Base-by-base conservation (phyloP, 805 yeast species). In the Allodekkera sacchari region DNA sequence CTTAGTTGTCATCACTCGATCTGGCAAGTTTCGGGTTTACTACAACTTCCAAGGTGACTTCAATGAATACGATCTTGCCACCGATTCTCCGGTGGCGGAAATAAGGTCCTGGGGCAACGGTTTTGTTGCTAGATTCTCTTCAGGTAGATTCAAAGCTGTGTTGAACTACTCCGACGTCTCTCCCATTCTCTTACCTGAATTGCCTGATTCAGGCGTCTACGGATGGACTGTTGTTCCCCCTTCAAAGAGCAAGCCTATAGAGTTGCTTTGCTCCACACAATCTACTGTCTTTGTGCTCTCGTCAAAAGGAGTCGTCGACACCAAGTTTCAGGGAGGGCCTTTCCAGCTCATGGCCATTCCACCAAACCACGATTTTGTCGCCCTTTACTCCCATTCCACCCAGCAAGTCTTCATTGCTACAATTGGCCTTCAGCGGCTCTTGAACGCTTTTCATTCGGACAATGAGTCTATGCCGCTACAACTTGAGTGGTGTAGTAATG, bases 401-500 rank as follows among this genome's bases (percentile, higher is more conserved):
- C 61, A 67, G 10, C 64, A 60, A 13, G 52, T 81, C 0, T 68
- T 63, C 34, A 75, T 83, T 6, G 52, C 67, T 16, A 67, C 75
- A 32, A 53, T 59, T 25, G 66, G 61, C 33, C 69, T 74, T 35
- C 55, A 61, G 34, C 58, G 58, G 19, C 55, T 61, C 5, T 54
- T 72, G 11, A 53, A 67, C 26, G 68, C 63, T 28, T 68, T 63
- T 44, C 50, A 64, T 7, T 58, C 71, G 2, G 50, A 46, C 15
- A 45, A 46, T 35, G 16, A 53, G 18, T 33, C 54, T 5, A 37
- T 44, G 0, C 76, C 80, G 0, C 52, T 47, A 25, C 66, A 68
- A 37, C 57, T 83, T 13, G 66, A 65, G 35, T 92, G 96, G 97
- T 80, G 95, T 50, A 84, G 89, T 0, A 74, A 78, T 42, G 95